Evolutionary conservation across 2,329 filamentous ascomycete species (phyloP).

Genomic region (Orbilia javanica): DNA sequence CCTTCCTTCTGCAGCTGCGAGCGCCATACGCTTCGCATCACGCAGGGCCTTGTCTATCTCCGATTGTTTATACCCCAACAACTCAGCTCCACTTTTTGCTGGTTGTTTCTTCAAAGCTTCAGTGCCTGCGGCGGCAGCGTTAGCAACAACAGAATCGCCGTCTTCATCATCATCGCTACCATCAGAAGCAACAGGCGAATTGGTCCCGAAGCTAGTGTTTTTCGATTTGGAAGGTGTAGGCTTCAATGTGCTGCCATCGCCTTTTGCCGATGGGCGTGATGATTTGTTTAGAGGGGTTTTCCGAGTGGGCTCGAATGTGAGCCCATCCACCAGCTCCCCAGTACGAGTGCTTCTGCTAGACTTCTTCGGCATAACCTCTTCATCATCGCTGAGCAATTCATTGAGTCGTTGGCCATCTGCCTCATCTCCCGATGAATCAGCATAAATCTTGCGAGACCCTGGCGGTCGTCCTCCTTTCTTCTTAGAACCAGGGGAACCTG

Average conservation of each 20-base stretch:
- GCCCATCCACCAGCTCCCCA: conserved; percentile 53
- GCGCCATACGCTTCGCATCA: conserved; percentile 50
- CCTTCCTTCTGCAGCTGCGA: conserved; percentile 48
- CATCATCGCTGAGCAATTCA: conserved; percentile 38
- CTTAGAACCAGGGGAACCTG: conserved; percentile 1
- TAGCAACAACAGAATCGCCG: background rate
- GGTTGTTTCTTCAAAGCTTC: background rate
- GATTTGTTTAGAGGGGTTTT: conserved; percentile 41
- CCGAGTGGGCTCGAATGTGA: conserved; percentile 43
- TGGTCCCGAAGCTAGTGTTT: background rate
- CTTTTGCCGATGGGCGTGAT: conserved; percentile 9
- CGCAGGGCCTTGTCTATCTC: conserved; percentile 36
- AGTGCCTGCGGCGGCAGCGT: background rate
- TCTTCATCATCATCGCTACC: conserved; percentile 23
- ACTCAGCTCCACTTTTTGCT: background rate
- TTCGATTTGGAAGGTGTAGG: background rate
- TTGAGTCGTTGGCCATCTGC: conserved; percentile 29
- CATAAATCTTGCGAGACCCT: conserved; percentile 43
- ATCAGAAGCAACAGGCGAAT: background rate
- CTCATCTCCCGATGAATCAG: conserved; percentile 37
- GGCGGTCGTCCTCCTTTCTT: conserved; percentile 39
- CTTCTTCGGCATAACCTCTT: conserved; percentile 57
- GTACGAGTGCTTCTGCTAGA: conserved; percentile 51
- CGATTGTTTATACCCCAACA: conserved; percentile 21
- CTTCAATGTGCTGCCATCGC: background rate